Base-by-base conservation (phyloP, 2,329 filamentous ascomycete genomes). In the Metarhizium humberi region DNA sequence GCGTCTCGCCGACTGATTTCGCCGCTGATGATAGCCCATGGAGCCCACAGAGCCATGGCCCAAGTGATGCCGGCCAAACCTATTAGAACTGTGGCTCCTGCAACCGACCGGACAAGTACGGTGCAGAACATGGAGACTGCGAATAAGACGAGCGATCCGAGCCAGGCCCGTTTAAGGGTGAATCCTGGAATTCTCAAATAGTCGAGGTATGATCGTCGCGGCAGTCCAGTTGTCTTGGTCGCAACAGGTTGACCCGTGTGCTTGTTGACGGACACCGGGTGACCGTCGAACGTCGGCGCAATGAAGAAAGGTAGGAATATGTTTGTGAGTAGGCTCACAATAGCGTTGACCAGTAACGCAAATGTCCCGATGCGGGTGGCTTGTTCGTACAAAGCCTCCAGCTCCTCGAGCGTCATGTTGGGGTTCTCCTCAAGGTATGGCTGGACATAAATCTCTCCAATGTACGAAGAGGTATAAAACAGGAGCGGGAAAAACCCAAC, bases 401-500 rank as follows among this genome's bases (percentile, higher is more conserved):
- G 83, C 63, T 96, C 85, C 16, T 80, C 78, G 0, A 86, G 80
- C 0, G 85, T 81, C 77, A 96, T 86, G 67, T 92, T 73, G 0
- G 90, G 91, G 61, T 96, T 88, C 52, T 81, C 75, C 60, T 84
- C 78, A 52, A 96, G 85, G 62, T 81, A 88, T 0, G 90, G 90
- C 66, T 96, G 87, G 18, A 90, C 88, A 63, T 96, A 96, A 55
- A 97, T 88, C 67, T 96, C 90, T 58, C 89, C 92, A 62, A 96
- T 87, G 69, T 94, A 97, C 18, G 90, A 95, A 1, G 91, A 95
- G 5, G 90, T 90, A 74, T 97, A 97, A 73, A 95, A 96, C 3
- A 97, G 78, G 69, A 96, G 91, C 1, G 92, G 92, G 64, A 96
- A 97, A 83, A 92, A 96, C 53, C 90, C 92, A 55, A 96, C 85